Conservation (phyloP, 2,329 filamentous ascomycete species). For the Hortaea sp. region DNA sequence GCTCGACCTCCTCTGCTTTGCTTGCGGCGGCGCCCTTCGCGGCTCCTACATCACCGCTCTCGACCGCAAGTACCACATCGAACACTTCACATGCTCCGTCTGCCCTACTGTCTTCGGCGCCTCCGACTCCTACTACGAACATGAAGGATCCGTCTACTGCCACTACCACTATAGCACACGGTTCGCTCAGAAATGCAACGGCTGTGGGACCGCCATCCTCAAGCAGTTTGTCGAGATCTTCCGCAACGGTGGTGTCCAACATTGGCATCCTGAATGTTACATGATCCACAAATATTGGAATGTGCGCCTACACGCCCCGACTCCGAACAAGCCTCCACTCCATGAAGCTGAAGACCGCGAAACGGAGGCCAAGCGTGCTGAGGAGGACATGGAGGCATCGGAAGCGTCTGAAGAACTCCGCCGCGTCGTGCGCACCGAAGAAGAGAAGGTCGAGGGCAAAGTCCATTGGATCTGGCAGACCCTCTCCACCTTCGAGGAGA, state of each 20-base stretch:
- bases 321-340: slow-evolving; percentile 29
- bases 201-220: slow-evolving; percentile 90
- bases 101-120: slow-evolving; percentile 97
- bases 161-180: slow-evolving; percentile 98
- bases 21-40: slow-evolving; percentile 83
- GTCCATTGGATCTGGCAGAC: slow-evolving; percentile 98
- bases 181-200: slow-evolving; percentile 92
- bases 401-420: slow-evolving; percentile 59
- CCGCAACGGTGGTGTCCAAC: slow-evolving; percentile 93
- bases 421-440: slow-evolving; percentile 67
- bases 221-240: slow-evolving; percentile 99
- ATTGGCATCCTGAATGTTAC: slow-evolving; percentile 99
- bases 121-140: slow-evolving; percentile 97
- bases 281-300: slow-evolving; percentile 99
- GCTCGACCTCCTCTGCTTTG: slow-evolving; percentile 79
- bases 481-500: slow-evolving; percentile 92
- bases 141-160: slow-evolving; percentile 91
- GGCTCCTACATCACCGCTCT: slow-evolving; percentile 97
- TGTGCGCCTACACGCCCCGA: slow-evolving; percentile 56
- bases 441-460: slow-evolving; percentile 94
- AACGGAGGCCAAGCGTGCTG: slow-evolving; percentile 16
- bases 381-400: slow-evolving; percentile 30
- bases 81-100: slow-evolving; percentile 96
- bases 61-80: slow-evolving; percentile 96
- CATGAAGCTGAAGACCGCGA: slow-evolving; percentile 15